Base-by-base conservation (phyloP, 768 basidiomycete genomes). In the Lactarius trivialis region DNA sequence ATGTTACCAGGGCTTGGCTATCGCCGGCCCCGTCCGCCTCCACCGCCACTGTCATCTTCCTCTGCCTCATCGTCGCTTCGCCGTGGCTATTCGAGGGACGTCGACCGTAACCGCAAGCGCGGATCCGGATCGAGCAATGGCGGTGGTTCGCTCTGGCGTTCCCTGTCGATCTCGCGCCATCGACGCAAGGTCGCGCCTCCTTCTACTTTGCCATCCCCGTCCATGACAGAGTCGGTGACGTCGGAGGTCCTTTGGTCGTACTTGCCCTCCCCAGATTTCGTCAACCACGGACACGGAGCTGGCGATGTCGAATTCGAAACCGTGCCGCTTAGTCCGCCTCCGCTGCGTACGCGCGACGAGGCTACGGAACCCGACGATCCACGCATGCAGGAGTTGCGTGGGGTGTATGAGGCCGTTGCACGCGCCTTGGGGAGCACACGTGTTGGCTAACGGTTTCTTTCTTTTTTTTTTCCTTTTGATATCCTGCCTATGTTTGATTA, bases 231-330 rank as follows among this genome's bases (percentile, higher is more conserved):
- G 41, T 63, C 56, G 17, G 59, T 59, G 26, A 65, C 64, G 17
- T 60, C 64, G 12, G 64, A 58, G 49, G 56, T 67, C 33, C 64
- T 67, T 56, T 34, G 63, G 37, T 67, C 65, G 43, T 67, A 67
- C 48, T 53, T 67, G 37, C 64, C 65, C 55, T 67, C 65, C 15
- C 64, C 65, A 11, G 51, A 43, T n/a, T 55, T 61, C 37, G 26
- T 33, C 21, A 41, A 34, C 32, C 26, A 48, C 4, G n/a, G 9
- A 3, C 34, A 30, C 15, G 15, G 8, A 19, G 4, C 28, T 2
- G 33, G n/a, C 14, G 43, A 53, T 24, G 17, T 39, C 24, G 64
- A n/a, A 36, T 65, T 65, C 26, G 64, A 63, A 48, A 54, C 53
- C 34, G 53, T 67, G 30, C 65, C 65, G n/a, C 65, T 67, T 24